Evolutionary conservation across 2,329 filamentous ascomycete species (phyloP), one percentile per base, ranked within the genome.

Genomic region (Fusarium dlaminii): DNA sequence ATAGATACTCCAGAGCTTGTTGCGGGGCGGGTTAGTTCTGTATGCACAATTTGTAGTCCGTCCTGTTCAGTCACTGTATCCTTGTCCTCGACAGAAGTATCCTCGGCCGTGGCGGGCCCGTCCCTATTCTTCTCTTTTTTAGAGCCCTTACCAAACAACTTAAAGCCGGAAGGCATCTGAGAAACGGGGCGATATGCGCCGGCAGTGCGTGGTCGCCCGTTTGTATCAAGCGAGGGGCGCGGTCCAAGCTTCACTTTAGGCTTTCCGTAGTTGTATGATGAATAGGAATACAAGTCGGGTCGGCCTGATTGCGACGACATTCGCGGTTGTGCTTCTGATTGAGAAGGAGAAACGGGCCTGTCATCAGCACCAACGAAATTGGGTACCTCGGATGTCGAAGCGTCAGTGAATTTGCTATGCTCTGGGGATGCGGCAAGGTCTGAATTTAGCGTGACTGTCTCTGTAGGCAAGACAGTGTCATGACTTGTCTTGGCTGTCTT

Each of bases 161-260:
- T 95, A 78, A 96, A 88, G n/a, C 94, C 93, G 12, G 92, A 89
- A 14, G 95, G 95, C 54, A 98, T 88, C 52, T 93, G 91, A 8
- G 94, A 93, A 32, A 96, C 90, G 11, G 94, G 93, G 57, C 93
- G 88, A 77, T 90, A 88, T 77, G 90, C 87, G 66, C 80, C 90
- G 83, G 81, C 91, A 83, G 83, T 92, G 52, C 91, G 88, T 68
- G 90, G 89, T 77, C 88, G 87, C 65, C 90, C 87, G 71, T 87
- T 85, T 45, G 88, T 85, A 70, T 94, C 92, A 46, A 91, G 80
- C 6, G 94, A 96, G 32, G 95, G 95, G 51, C 96, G 90, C 15
- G 96, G 96, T 3, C 92, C 96, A 48, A 98, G 89, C 83, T 97
- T 98, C 63, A 98, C 91, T 81, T 97, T 98, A 48, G 92, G 92